Base-by-base conservation (phyloP, 2,329 filamentous ascomycete genomes). In the Domatiomyces catenatus region DNA sequence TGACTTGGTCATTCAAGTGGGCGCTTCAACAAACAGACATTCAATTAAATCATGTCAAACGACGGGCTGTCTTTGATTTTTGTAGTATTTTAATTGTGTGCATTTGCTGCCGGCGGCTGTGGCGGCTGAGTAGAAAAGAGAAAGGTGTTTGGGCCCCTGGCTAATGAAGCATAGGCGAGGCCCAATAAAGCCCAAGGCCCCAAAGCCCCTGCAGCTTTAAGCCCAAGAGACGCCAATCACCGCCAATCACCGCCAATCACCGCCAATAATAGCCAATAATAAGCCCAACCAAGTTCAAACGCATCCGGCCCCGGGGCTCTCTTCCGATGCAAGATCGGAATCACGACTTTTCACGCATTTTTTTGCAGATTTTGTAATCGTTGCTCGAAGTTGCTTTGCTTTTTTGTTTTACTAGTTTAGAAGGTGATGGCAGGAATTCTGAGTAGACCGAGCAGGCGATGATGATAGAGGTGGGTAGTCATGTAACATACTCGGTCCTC, bases 11-110 rank as follows among this genome's bases (percentile, higher is more conserved):
- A 50, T 39, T 53, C 52, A 50, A 55, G 54, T 53, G 52, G 42
- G 54, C 48, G 54, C 51, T 39, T 39, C 10, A 43, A 49, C 39
- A 44, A 50, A 52, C 56, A 58, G 56, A 58, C 53, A 49, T 47
- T 54, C 52, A 58, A 56, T 51, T 32, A 42, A 52, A 54, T 55
- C 55, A 53, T 48, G 54, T 56, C 51, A 19, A 52, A 47, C 46
- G 44, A 50, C 48, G 12, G 48, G 24, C 36, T 8, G n/a, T n/a
- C n/a, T n/a, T n/a, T n/a, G n/a, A n/a, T n/a, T n/a, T 47, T 28
- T 36, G 45, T 47, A 24, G n/a, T 47, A 4, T n/a, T 28, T 15
- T 12, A 7, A 2, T 4, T 17, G 8, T 32, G 28, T 8, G 28
- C 12, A 32, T n/a, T n/a, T n/a, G n/a, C n/a, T n/a, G n/a, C 8